Evolutionary conservation across 1,139 yeast species (phyloP).

Genomic region (Kodamaea ohmeri): DNA sequence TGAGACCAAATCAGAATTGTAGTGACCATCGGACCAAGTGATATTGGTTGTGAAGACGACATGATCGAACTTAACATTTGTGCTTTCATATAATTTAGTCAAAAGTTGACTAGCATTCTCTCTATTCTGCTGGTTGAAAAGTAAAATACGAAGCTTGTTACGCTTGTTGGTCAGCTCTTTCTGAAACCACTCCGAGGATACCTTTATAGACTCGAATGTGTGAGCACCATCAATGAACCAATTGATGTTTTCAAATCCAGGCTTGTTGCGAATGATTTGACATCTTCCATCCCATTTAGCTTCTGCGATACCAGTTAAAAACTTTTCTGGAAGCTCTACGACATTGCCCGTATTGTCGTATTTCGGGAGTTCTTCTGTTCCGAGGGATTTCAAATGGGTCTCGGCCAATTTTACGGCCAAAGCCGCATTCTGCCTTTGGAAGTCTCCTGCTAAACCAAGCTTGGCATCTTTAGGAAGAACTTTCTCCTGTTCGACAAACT

Average conservation of each 20-base stretch:
- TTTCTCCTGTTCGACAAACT: slow-evolving; percentile 46
- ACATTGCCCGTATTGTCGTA: slow-evolving; percentile 18
- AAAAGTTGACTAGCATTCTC: slow-evolving; percentile 70
- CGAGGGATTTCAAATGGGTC: slow-evolving; percentile 55
- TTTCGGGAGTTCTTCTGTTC: slow-evolving; percentile 28
- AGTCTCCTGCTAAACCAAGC: slow-evolving; percentile 83
- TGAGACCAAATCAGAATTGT: slow-evolving; percentile 80
- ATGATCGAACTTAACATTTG: slow-evolving; percentile 55
- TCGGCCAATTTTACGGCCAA: slow-evolving; percentile 76
- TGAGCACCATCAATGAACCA: slow-evolving; percentile 98
- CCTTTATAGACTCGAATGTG: slow-evolving; percentile 80
- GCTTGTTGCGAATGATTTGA: slow-evolving; percentile 55
- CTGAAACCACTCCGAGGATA: slow-evolving; percentile 78
- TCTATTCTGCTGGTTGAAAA: slow-evolving; percentile 93
- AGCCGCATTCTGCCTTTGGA: slow-evolving; percentile 84
- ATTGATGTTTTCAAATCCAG: slow-evolving; percentile 45
- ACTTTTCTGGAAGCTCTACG: slow-evolving; percentile 51
- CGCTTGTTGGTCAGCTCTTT: slow-evolving; percentile 17
- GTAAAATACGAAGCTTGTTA: slow-evolving; percentile 42
- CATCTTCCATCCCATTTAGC: slow-evolving; percentile 96
- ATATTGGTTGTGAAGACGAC: slow-evolving; percentile 88
- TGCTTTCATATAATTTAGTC: slow-evolving; percentile 45
- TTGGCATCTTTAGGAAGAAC: slow-evolving; percentile 32
- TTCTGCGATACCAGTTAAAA: slow-evolving; percentile 59
- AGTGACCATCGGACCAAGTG: slow-evolving; percentile 82